Conservation (phyloP, 2,329 filamentous ascomycete genomes). For the Amauroascus niger region DNA sequence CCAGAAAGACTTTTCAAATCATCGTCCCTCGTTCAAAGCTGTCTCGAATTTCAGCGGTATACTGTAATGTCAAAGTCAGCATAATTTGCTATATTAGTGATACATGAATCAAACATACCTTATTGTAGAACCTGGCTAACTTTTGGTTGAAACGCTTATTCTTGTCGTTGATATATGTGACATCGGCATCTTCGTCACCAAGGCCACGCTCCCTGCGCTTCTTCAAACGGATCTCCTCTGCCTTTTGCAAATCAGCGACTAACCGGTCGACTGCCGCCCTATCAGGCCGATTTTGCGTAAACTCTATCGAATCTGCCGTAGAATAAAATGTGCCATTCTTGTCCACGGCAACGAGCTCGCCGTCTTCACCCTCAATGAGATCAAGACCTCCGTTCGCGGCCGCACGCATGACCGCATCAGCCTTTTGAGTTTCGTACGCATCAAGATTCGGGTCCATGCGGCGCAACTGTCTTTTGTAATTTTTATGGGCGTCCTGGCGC, state of each 20-base stretch:
- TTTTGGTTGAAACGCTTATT: constrained; percentile 99
- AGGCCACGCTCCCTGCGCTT: constrained; percentile 72
- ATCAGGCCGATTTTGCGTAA: constrained; percentile 75
- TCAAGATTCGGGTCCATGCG: constrained; percentile 69
- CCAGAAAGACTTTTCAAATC: constrained; percentile 49
- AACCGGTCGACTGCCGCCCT: constrained; percentile 80
- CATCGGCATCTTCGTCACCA: constrained; percentile 77
- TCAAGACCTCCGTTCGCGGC: constrained; percentile 77
- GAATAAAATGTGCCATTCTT: constrained; percentile 85
- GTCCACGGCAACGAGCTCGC: constrained; percentile 89
- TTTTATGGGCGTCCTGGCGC: constrained; percentile 73
- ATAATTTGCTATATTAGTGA: neutral
- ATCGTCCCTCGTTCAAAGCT: constrained; percentile 96
- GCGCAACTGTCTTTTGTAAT: constrained; percentile 83
- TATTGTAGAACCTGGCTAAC: constrained; percentile 90
- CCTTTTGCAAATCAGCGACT: constrained; percentile 75
- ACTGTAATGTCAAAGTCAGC: constrained; percentile 38
- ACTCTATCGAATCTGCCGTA: constrained; percentile 70
- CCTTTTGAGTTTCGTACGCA: constrained; percentile 78
- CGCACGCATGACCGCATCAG: constrained; percentile 72
- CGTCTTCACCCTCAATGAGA: constrained; percentile 89
- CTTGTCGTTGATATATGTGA: constrained; percentile 99
- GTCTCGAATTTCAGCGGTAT: constrained; percentile 91
- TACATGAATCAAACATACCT: constrained; percentile 40
- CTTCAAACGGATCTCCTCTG: constrained; percentile 76